Percentiles rank a stretch among this genome's conserved stretches.
Conservation (phyloP, 441 rosid species). For the California macrophylla region DNA sequence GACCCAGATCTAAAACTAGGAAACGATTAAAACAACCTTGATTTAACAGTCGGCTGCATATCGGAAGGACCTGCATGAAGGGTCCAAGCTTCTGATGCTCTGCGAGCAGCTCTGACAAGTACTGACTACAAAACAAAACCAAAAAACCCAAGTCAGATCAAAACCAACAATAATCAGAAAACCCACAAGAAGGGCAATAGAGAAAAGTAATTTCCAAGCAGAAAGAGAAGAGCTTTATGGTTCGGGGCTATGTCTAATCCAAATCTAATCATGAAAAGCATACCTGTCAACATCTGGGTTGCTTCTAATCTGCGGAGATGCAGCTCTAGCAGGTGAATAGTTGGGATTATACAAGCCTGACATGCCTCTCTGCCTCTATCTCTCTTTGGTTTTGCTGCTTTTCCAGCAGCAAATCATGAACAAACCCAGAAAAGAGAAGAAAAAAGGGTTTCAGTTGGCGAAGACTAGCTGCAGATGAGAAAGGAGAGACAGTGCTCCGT, state of each 20-base stretch:
- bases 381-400: constrained; percentile 8
- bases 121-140: constrained; percentile 44
- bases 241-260: constrained; percentile 2
- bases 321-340: constrained; percentile 92
- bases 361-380: constrained; percentile 35
- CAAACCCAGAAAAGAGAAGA: constrained; percentile 24
- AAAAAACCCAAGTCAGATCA: constrained; percentile 29
- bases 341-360: constrained; percentile 86
- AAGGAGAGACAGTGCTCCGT: constrained; percentile 31
- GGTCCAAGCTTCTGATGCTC: constrained; percentile 97
- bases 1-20: constrained; percentile 48
- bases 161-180: constrained; percentile 1
- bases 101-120: constrained; percentile 74
- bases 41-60: constrained; percentile 76
- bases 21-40: constrained; percentile 51
- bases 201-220: not conserved
- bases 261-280: constrained; percentile 1
- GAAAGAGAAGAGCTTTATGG: not conserved
- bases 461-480: constrained; percentile 32
- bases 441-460: constrained; percentile 30
- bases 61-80: constrained; percentile 82
- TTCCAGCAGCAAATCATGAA: not conserved
- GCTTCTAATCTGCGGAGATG: constrained; percentile 92
- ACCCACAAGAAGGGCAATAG: not conserved
- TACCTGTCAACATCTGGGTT: constrained; percentile 82